A percentile compares a stretch with the other conserved stretches of the same genome.
phyloP scores from a whole-genome alignment of 768 basidiomycete species.

The Tephrocybe rancida region DNA sequence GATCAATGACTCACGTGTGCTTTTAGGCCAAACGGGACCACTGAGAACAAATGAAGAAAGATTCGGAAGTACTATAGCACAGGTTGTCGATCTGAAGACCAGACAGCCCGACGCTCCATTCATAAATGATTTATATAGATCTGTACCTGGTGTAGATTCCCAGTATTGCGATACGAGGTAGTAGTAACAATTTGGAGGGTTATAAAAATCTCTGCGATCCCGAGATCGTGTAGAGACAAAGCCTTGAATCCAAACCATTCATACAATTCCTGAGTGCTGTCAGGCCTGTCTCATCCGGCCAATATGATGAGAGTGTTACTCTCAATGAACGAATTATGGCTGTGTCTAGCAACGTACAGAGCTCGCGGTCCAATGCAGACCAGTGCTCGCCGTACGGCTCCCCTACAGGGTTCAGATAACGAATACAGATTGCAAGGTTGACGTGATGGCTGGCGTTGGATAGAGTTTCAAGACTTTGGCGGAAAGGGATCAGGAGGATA shows the following conservation, averaged over 20 bases:
- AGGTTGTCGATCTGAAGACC: too few relatives aligned
- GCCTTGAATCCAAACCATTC: neutral
- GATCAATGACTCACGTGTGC: too few relatives aligned
- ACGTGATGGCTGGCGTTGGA: neutral
- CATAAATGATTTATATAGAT: too few relatives aligned
- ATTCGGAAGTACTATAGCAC: too few relatives aligned
- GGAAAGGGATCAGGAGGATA: neutral
- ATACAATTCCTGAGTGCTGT: neutral
- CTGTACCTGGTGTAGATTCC: too few relatives aligned
- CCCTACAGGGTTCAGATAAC: neutral
- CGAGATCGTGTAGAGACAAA: neutral
- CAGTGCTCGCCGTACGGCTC: neutral
- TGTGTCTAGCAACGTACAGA: constrained; percentile 1
- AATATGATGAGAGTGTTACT: neutral
- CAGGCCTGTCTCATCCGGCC: neutral
- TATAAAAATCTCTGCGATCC: neutral
- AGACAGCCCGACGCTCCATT: too few relatives aligned
- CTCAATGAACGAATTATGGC: neutral
- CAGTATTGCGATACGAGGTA: neutral
- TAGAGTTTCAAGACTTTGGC: neutral
- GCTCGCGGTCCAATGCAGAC: neutral
- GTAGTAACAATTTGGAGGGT: too few relatives aligned
- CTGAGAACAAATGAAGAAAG: too few relatives aligned
- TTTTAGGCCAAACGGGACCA: too few relatives aligned
- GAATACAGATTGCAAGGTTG: neutral